Conservation (phyloP, 345 rosid species). For the Boechera divaricarpa region DNA sequence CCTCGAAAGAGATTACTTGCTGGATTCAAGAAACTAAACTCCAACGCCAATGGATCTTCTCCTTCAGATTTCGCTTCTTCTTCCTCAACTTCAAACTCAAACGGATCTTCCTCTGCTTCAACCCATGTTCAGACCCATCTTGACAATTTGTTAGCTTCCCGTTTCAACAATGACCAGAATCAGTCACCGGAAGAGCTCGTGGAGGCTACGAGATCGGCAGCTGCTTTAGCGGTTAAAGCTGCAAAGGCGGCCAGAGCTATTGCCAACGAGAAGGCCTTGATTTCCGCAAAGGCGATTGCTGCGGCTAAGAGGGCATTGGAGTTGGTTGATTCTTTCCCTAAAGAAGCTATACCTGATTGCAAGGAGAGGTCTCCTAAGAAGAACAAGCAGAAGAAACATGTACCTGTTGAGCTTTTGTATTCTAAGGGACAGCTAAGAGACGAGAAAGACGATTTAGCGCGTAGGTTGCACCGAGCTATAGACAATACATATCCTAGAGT, state of each 20-base stretch:
- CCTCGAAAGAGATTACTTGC: constrained; percentile 93
- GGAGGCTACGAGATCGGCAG: constrained; percentile 70
- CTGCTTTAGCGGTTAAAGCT: constrained; percentile 61
- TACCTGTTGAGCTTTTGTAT: constrained; percentile 83
- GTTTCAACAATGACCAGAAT: constrained; percentile 44
- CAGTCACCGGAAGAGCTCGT: constrained; percentile 74
- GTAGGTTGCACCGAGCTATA: constrained; percentile 66
- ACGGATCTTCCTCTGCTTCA: constrained; percentile 51
- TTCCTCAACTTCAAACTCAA: constrained; percentile 46
- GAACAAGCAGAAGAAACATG: constrained; percentile 94
- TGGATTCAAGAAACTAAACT: constrained; percentile 82
- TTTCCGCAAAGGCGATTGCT: constrained; percentile 78
- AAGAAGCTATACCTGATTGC: constrained; percentile 37
- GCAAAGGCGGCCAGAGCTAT: constrained; percentile 75
- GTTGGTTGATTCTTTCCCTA: constrained; percentile 63
- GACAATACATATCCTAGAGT: constrained; percentile 68
- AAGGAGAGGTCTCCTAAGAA: constrained; percentile 44
- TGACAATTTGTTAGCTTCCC: constrained; percentile 56
- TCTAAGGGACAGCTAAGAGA: constrained; percentile 50
- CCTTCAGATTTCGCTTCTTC: constrained; percentile 48
- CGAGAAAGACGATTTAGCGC: constrained; percentile 71
- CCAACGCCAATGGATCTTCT: constrained; percentile 50
- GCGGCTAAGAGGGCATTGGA: constrained; percentile 83
- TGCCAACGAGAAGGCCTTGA: constrained; percentile 81
- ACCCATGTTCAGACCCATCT: constrained; percentile 54